A percentile compares a stretch with the other conserved stretches of the same genome.
phyloP scores from a whole-genome alignment of 345 rosid species.

The Draba incana region DNA sequence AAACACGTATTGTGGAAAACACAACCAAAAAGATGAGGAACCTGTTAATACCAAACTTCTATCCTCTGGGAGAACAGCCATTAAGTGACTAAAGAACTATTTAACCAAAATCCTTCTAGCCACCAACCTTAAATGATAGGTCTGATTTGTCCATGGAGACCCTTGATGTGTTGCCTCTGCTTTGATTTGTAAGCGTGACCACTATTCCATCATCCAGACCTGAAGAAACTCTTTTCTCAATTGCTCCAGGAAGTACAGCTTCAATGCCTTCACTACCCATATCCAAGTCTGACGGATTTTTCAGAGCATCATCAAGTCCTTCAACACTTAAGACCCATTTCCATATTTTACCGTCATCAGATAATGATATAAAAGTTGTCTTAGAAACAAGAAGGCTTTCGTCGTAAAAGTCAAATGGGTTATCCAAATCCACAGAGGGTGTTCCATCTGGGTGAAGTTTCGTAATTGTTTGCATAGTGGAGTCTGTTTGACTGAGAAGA shows the following conservation, averaged over 20 bases:
- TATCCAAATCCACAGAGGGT: conserved; percentile 65
- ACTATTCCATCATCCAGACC: conserved; percentile 40
- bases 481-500: conserved; percentile 69
- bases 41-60: conserved; percentile 26
- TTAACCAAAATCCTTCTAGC: conserved; percentile 29
- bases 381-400: conserved; percentile 70
- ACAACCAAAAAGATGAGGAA: conserved; percentile 32
- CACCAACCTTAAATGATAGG: conserved; percentile 69
- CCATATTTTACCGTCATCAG: conserved; percentile 97
- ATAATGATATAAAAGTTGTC: conserved; percentile 75
- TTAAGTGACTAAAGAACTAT: conserved; percentile 24
- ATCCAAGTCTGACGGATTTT: conserved; percentile 42
- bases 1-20: conserved; percentile 13
- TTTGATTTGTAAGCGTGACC: conserved; percentile 42
- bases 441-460: conserved; percentile 61
- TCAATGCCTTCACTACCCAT: conserved; percentile 40
- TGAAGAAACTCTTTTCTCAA: conserved; percentile 40
- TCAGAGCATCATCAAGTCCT: conserved; percentile 60
- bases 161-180: conserved; percentile 46
- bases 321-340: conserved; percentile 88
- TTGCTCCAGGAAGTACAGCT: conserved; percentile 37
- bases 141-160: conserved; percentile 43
- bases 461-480: conserved; percentile 76
- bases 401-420: conserved; percentile 85
- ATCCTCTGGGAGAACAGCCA: conserved; percentile 28